A percentile compares a stretch with the other conserved stretches of the same genome.
These are phyloP conservation scores for Botryotinia calthae DNA, from an alignment of 2,329 filamentous ascomycete genomes.

Conservation along the genomic window DNA sequence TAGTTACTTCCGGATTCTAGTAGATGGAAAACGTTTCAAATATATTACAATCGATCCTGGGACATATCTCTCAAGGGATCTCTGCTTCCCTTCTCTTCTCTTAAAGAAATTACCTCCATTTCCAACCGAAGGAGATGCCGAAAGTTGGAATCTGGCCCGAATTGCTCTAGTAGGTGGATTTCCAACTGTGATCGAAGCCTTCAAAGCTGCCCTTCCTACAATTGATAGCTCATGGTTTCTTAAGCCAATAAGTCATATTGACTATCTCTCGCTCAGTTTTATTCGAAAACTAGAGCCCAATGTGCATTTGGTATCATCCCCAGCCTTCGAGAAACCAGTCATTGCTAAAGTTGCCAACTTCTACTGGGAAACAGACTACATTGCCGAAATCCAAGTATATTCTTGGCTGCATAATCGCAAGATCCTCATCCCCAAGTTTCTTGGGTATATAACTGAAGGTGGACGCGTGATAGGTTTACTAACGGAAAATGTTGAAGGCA, in stretches of 20 bases:
- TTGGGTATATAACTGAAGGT: constrained; percentile 35
- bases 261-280: constrained; percentile 40
- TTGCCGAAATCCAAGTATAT: constrained; percentile 28
- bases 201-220: constrained; percentile 35
- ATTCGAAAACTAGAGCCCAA: constrained; percentile 24
- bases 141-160: constrained; percentile 42
- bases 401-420: constrained; percentile 29
- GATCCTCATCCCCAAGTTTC: constrained; percentile 36
- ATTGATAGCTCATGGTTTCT: constrained; percentile 41
- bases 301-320: constrained; percentile 25
- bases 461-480: background rate
- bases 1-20: constrained; percentile 23
- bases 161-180: constrained; percentile 35
- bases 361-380: background rate
- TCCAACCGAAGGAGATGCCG: constrained; percentile 37
- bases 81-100: constrained; percentile 39
- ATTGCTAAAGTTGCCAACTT: background rate
- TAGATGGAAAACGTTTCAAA: constrained; percentile 38
- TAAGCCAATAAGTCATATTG: constrained; percentile 30
- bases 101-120: constrained; percentile 41
- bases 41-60: constrained; percentile 43
- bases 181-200: constrained; percentile 34
- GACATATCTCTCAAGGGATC: constrained; percentile 38
- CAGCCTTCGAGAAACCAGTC: constrained; percentile 25
- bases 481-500: constrained; percentile 36